Base-by-base conservation (phyloP, 805 yeast genomes). In the Soucietia sequanensis region DNA sequence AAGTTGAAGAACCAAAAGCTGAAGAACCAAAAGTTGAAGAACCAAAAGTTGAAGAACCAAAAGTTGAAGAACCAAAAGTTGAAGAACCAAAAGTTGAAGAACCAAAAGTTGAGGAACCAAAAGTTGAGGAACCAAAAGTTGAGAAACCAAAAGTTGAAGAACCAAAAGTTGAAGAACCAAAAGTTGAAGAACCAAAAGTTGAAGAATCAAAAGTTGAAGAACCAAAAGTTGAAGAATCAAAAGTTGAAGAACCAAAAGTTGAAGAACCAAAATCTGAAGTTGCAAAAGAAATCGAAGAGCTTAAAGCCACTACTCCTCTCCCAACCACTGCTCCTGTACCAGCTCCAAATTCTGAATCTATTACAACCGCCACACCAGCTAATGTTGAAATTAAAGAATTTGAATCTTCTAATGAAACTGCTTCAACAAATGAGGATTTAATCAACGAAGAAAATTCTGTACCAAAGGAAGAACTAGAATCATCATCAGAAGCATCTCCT, bases 371-470 rank as follows among this genome's bases (percentile, higher is more conserved):
- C 13, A 37, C 35, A 33, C 27, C 33, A 15, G 7, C 34, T 21
- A 14, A 15, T 29, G 37, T 34, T 24, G 6, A 33, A 3, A 17
- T 8, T 3, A 33, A 13, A 12, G 12, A n/a, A 23, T 19, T 12
- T 2, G 27, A 15, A 27, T 31, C 23, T 17, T 25, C 20, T 15
- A 37, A 17, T 7, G 31, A 17, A 8, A 35, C 12, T 17, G 30
- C 33, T 9, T 27, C 26, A 29, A 15, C 22, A 10, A 30, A 22
- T 10, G 37, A 26, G 2, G 35, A 21, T 8, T 42, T 33, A 27
- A 38, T 23, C 11, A 43, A 25, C 24, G 56, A 29, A n/a, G 39
- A 33, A 19, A 42, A 21, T 28, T 20, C 27, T 27, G 48, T 29
- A 38, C 42, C 27, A 31, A 38, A 18, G 37, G 44, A 34, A 26